These are phyloP conservation scores for Pythium rhizo-oryzae DNA, from an alignment of 352 stramenopile genomes.

Conservation along the genomic window DNA sequence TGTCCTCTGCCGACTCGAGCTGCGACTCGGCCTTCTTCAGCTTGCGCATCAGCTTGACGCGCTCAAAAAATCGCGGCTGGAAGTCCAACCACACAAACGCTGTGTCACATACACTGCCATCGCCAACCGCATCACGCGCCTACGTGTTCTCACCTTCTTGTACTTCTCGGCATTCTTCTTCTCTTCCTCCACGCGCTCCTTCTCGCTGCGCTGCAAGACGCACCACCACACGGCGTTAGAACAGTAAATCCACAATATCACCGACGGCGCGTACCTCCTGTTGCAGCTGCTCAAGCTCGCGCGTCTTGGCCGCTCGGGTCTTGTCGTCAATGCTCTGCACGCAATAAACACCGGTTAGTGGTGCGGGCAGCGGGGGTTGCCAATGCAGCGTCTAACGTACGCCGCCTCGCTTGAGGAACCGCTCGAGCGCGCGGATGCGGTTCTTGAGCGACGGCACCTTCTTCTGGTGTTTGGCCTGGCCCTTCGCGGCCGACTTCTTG, in stretches of 20 bases:
- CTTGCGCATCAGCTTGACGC: conserved; percentile 86
- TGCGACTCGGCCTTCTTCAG: conserved; percentile 56
- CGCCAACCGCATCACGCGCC: background rate
- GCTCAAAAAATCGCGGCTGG: conserved; percentile 81
- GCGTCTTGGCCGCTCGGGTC: conserved; percentile 39
- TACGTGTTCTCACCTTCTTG: conserved; percentile 84
- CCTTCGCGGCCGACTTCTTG: conserved; percentile 61
- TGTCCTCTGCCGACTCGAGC: conserved; percentile 38
- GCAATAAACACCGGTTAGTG: no score
- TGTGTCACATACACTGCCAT: background rate
- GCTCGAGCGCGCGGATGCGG: conserved; percentile 76
- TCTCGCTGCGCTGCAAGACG: conserved; percentile 19
- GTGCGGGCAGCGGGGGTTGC: no score
- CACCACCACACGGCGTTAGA: background rate
- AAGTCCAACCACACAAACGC: background rate
- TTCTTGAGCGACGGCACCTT: conserved; percentile 86
- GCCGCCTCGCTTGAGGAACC: conserved; percentile 72
- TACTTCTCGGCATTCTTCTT: conserved; percentile 83
- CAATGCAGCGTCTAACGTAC: no score
- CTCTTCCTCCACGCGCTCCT: conserved; percentile 34
- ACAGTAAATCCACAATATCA: background rate
- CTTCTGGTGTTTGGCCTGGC: conserved; percentile 49
- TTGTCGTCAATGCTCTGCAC: conserved; percentile 30
- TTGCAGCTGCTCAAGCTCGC: conserved; percentile 40
- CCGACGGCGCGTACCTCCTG: conserved; percentile 19